phyloP scores from a whole-genome alignment of 345 rosid species.

The Syzygium jambos region DNA sequence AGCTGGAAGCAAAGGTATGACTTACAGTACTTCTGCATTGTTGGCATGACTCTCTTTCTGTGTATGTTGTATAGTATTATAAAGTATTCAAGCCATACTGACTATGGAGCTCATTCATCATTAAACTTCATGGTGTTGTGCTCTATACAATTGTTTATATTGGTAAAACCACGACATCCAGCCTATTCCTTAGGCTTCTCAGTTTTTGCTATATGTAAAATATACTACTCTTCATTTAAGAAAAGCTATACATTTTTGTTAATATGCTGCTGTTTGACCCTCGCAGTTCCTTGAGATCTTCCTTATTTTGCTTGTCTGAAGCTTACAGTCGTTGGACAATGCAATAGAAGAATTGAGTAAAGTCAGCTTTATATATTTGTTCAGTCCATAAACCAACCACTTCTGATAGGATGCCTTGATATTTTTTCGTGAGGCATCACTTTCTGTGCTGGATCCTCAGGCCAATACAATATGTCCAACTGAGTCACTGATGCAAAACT shows the following conservation, averaged over 20 bases:
- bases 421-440: not conserved
- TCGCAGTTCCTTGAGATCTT: not conserved
- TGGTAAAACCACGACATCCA: not conserved
- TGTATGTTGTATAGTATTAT: not conserved
- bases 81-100: not conserved
- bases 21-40: not conserved
- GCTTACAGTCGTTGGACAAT: not conserved
- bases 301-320: not conserved
- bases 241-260: not conserved
- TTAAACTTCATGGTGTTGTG: not conserved
- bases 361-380: not conserved
- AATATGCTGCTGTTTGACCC: not conserved
- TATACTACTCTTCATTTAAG: not conserved
- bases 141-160: not conserved
- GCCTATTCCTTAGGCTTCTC: not conserved
- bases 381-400: not conserved
- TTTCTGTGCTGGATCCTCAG: not conserved
- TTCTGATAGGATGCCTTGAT: not conserved
- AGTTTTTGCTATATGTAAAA: not conserved
- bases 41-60: not conserved
- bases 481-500: not conserved
- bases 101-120: not conserved
- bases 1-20: conserved; percentile 75
- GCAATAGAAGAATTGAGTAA: not conserved
- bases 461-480: not conserved